Base-by-base conservation (phyloP, 2,329 filamentous ascomycete species). In the Pseudogymnoascus sp. region DNA sequence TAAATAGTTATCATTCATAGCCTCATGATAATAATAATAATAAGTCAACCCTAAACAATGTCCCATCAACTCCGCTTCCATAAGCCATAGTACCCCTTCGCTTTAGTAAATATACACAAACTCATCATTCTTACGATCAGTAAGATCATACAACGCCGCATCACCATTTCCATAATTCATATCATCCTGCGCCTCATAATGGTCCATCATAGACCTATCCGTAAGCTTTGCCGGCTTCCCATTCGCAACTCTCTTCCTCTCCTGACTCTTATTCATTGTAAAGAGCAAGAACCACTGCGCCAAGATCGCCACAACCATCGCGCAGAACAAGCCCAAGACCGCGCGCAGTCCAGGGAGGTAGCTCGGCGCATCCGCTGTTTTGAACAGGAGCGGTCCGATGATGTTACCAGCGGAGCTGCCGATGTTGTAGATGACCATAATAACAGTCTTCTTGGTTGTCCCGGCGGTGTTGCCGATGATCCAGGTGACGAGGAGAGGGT, bases 391-490 rank as follows among this genome's bases (percentile, higher is more conserved):
- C 0, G 86, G 87, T 0, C 86, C 87, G 69, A 90, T 79, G 64
- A 90, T 88, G 71, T 89, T 89, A 2, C 87, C 87, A 0, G 82
- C 79, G 0, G 85, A 82, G 1, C 81, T 80, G 0, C 83, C 86
- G 1, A 83, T 85, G 68, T 87, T 86, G 77, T 84, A 89, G 0
- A 88, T 75, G 0, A 82, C 83, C 80, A 88, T 85, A 41, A 85
- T 80, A 60, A 83, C 79, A 0, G 85, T 85, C 70, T 87, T 87
- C 74, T 90, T 89, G 2, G 86, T 89, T 14, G 81, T 83, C 6
- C 87, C 88, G 0, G 80, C 87, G 0, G 85, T 89, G 72, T 90
- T 90, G 6, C 82, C 85, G 5, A 89, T 80, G 64, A 89, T 85
- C 87, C 87, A 90, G 0, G 84, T 81, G 0, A 89, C 83, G 25